A percentile compares a stretch with the other conserved stretches of the same genome.
These are phyloP conservation scores for Allium cepa DNA, from an alignment of 106 monocot species.

Conservation along the genomic window DNA sequence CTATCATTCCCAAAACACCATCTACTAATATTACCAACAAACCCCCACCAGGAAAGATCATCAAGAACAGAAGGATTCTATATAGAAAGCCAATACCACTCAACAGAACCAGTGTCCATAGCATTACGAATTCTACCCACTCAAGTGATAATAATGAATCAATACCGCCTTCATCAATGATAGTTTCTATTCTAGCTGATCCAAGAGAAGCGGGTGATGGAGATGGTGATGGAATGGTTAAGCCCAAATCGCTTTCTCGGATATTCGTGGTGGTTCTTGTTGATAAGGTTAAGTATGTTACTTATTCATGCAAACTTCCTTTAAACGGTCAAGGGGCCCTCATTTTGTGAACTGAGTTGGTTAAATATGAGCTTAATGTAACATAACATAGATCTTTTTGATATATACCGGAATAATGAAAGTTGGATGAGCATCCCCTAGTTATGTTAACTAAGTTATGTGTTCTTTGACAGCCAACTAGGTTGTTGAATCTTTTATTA, in stretches of 20 bases:
- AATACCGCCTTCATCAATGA: slow-evolving; percentile 23
- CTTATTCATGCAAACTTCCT: slow-evolving; percentile 66
- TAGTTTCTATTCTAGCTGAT: slow-evolving; percentile 80
- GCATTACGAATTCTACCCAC: slow-evolving; percentile 18
- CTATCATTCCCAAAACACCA: slow-evolving; percentile 11
- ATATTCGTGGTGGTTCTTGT: slow-evolving; percentile 71
- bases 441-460: too few species aligned
- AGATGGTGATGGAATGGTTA: slow-evolving; percentile 41
- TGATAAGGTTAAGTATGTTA: slow-evolving; percentile 64
- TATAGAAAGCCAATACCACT: slow-evolving; percentile 36
- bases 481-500: too few species aligned
- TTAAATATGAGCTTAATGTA: slow-evolving; percentile 7
- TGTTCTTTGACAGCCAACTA: too few species aligned
- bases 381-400: background rate
- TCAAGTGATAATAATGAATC: slow-evolving; percentile 22
- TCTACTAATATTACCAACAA: slow-evolving; percentile 23
- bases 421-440: too few species aligned
- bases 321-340: slow-evolving; percentile 26
- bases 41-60: slow-evolving; percentile 16
- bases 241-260: slow-evolving; percentile 46
- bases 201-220: slow-evolving; percentile 68
- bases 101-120: slow-evolving; percentile 29
- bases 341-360: slow-evolving; percentile 36
- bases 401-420: background rate
- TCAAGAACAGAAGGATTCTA: slow-evolving; percentile 51